These are phyloP conservation scores for Lodderomyces orthopsilosis DNA, from an alignment of 1,139 yeast genomes.

Conservation along the genomic window DNA sequence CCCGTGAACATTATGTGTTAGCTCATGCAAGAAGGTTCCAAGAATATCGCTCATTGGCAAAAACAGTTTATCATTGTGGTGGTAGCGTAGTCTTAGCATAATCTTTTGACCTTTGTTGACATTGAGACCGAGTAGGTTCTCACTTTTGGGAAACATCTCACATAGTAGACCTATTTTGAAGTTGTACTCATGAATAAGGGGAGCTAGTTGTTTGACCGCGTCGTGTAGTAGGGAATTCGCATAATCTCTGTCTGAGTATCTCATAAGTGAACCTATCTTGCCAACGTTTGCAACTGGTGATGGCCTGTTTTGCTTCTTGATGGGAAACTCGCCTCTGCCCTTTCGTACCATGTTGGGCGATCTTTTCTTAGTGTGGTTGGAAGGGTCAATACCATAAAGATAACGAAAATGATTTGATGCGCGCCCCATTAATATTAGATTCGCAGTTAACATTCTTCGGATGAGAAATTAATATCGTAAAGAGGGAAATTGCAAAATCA, in stretches of 20 bases:
- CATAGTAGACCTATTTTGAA: conserved; percentile 67
- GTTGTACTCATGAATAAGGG: conserved; percentile 67
- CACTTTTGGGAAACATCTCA: conserved; percentile 82
- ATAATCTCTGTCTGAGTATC: conserved; percentile 51
- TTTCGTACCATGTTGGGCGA: conserved; percentile 18
- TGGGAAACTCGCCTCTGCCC: conserved; percentile 13
- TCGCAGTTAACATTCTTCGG: too few species aligned
- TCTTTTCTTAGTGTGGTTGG: too few species aligned
- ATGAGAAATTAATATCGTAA: too few species aligned
- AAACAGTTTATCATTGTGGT: conserved; percentile 55
- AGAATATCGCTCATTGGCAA: conserved; percentile 64
- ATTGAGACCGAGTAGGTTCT: conserved; percentile 71
- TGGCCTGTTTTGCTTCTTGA: conserved; percentile 14
- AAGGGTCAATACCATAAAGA: too few species aligned
- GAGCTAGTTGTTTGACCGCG: conserved; percentile 62
- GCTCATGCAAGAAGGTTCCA: conserved; percentile 86
- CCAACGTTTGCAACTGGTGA: conserved; percentile 51
- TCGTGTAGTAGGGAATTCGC: conserved; percentile 60
- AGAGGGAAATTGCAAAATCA: too few species aligned
- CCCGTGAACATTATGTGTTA: conserved; percentile 76
- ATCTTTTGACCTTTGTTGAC: conserved; percentile 83
- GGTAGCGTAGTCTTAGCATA: conserved; percentile 65
- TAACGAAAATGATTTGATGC: too few species aligned
- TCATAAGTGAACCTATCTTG: conserved; percentile 56
- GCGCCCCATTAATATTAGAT: too few species aligned